Base-by-base conservation (phyloP, 139 green algal species). In the Haematococcus sp. region DNA sequence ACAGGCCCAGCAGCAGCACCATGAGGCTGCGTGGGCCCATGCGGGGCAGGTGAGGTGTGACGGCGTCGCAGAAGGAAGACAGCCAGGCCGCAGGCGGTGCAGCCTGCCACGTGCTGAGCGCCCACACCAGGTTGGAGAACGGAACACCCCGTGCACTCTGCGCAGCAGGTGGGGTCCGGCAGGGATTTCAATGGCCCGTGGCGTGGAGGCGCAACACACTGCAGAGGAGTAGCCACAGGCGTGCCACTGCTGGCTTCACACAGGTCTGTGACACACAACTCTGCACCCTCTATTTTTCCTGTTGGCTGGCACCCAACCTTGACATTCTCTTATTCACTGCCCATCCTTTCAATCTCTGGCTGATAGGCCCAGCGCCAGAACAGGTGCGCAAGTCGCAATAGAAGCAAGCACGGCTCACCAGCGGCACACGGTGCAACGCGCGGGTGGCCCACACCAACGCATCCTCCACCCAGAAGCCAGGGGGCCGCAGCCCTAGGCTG, bases 111-210 rank as follows among this genome's bases (percentile, higher is more conserved):
- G 58, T 23, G 35, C 32, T 56, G 32, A 70, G 63, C 2, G 63
- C 63, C 63, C 63, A 70, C 11, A 34, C 40, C 63, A 70, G 5
- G 63, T 70, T 70, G 63, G 35, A n/a, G 40, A 56, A 52, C 19
- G 63, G 63, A 34, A 70, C 5, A 2, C 63, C 63, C 3, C 63
- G 63, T 5, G 63, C 34, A 4, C 33, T 52, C 63, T 70, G 63
- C 32, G 40, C 13, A 16, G 54, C n/a, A n/a, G n/a, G n/a, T n/a
- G n/a, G n/a, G n/a, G n/a, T n/a, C n/a, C n/a, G n/a, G n/a, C n/a
- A n/a, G n/a, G n/a, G n/a, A n/a, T n/a, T n/a, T n/a, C n/a, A n/a
- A n/a, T n/a, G n/a, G n/a, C n/a, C n/a, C n/a, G n/a, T n/a, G n/a
- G n/a, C n/a, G n/a, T n/a, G n/a, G n/a, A n/a, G n/a, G n/a, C n/a